Conservation (phyloP, 768 basidiomycete species). For the Trichaptum fuscoviolaceum region DNA sequence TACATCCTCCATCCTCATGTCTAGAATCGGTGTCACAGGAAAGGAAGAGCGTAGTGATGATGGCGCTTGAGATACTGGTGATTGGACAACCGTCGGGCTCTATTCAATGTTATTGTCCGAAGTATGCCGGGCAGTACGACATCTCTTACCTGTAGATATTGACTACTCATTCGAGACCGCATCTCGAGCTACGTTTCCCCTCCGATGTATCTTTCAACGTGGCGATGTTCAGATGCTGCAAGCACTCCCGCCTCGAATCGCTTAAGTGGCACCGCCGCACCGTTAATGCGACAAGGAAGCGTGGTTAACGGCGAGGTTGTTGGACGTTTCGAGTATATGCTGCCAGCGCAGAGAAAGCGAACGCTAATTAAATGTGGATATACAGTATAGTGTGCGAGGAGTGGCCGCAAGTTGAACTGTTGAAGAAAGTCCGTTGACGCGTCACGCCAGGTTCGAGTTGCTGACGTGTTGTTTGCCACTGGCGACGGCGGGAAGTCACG, state of each 20-base stretch:
- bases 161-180: background rate
- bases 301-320: background rate
- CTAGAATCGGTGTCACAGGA: constrained; percentile 15
- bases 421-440: background rate
- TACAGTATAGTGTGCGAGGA: background rate
- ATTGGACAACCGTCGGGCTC: background rate
- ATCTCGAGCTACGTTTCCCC: background rate
- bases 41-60: constrained; percentile 6
- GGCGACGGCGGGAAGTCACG: no score
- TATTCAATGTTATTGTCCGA: background rate
- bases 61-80: background rate
- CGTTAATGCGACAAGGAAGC: background rate
- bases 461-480: no score
- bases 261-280: background rate
- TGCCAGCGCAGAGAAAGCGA: background rate
- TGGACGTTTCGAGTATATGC: background rate
- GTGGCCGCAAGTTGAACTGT: background rate
- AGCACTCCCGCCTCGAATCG: background rate
- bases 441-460: no score
- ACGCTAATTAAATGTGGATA: background rate
- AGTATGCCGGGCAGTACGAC: background rate
- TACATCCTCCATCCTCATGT: constrained; percentile 15
- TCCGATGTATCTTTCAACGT: background rate
- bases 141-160: background rate
- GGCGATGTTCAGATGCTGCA: background rate